Percentiles rank a stretch among this genome's conserved stretches.
These are phyloP conservation scores for Zygotorulaspora mrakii DNA, from an alignment of 1,139 yeast species.

Conservation along the genomic window DNA sequence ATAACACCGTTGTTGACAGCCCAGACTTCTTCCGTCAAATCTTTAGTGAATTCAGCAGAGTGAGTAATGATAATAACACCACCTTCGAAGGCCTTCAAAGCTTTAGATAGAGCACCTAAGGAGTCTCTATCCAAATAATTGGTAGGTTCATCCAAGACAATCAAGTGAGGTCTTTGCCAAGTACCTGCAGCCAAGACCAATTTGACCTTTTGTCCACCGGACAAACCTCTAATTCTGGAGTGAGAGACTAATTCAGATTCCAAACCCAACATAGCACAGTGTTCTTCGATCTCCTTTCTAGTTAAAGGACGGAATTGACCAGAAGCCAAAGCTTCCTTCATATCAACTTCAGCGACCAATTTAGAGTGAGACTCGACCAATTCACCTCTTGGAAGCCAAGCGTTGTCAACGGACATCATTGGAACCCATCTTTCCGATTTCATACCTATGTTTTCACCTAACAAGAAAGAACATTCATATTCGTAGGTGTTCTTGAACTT, in stretches of 20 bases:
- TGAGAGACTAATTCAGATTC: constrained; percentile 99
- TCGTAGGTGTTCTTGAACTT: constrained; percentile 99
- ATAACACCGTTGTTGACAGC: constrained; percentile 95
- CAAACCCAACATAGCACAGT: constrained; percentile 97
- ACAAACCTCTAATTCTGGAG: constrained; percentile 99
- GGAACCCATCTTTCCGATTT: constrained; percentile 99
- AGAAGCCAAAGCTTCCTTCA: constrained; percentile 99
- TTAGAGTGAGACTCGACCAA: constrained; percentile 96
- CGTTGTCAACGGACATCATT: constrained; percentile 99
- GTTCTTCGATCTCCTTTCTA: constrained; percentile 99
- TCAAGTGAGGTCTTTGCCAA: constrained; percentile 99
- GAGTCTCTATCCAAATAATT: constrained; percentile 99
- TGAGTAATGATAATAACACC: constrained; percentile 99
- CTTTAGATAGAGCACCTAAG: constrained; percentile 98
- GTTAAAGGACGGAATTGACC: constrained; percentile 99
- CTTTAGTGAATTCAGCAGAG: constrained; percentile 99
- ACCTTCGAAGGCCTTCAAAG: constrained; percentile 97
- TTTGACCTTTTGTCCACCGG: constrained; percentile 99
- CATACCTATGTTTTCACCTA: constrained; percentile 98
- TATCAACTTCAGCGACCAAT: constrained; percentile 99
- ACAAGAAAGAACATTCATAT: constrained; percentile 94
- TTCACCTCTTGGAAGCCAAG: constrained; percentile 99
- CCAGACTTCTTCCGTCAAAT: constrained; percentile 99
- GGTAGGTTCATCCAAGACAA: constrained; percentile 98
- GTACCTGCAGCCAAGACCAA: constrained; percentile 99